Conservation (phyloP, 345 rosid species). For the Capsella bursapastoris region DNA sequence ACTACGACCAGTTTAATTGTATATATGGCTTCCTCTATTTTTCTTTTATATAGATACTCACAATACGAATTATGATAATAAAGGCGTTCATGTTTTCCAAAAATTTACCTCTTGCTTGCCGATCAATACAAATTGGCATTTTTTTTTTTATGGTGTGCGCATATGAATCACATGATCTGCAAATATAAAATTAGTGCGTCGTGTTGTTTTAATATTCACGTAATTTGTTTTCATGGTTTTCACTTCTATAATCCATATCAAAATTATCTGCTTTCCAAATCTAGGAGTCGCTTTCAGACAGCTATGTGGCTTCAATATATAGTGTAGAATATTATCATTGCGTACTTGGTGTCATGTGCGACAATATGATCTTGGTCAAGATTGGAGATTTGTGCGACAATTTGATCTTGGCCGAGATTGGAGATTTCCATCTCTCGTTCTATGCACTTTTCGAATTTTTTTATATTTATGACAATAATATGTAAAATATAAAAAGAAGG, state of each 20-base stretch:
- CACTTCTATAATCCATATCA: too few species aligned
- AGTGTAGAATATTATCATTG: neutral
- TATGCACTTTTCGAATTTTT: neutral
- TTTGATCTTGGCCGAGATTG: neutral
- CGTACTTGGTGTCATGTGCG: constrained; percentile 15
- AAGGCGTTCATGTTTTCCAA: too few species aligned
- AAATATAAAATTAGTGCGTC: neutral
- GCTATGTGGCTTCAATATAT: neutral
- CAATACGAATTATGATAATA: too few species aligned
- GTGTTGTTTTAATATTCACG: neutral
- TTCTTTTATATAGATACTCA: too few species aligned
- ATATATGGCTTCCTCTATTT: neutral
- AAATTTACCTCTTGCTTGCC: too few species aligned
- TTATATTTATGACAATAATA: neutral
- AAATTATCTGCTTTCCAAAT: too few species aligned
- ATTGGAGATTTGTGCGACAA: neutral
- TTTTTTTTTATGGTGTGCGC: too few species aligned
- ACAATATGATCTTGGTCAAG: constrained; percentile 9
- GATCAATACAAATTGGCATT: too few species aligned
- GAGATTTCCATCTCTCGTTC: neutral
- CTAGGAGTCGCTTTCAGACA: neutral
- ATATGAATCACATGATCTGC: neutral
- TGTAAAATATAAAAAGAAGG: neutral
- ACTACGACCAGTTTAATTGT: neutral
- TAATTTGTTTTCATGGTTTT: neutral